These are phyloP conservation scores for Penicillium sp. DNA, from an alignment of 2,329 filamentous ascomycete genomes.

Conservation along the genomic window DNA sequence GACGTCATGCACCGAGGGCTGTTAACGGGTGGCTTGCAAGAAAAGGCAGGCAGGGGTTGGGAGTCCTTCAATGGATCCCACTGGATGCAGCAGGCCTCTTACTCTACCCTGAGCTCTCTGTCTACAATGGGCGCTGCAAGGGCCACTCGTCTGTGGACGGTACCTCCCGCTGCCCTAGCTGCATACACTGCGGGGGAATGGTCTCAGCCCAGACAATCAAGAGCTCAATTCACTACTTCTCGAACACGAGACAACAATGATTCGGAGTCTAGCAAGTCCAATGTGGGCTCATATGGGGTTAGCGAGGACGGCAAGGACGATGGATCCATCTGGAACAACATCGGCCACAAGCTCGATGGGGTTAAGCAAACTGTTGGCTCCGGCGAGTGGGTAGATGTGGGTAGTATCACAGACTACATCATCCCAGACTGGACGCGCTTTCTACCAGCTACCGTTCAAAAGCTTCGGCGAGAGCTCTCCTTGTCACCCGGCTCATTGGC, in stretches of 20 bases:
- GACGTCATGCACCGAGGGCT: slow-evolving; percentile 26
- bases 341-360: slow-evolving; percentile 50
- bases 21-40: slow-evolving; percentile 3
- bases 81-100: slow-evolving; percentile 24
- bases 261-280: slow-evolving; percentile 8
- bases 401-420: slow-evolving; percentile 65
- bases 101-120: slow-evolving; percentile 17
- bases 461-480: slow-evolving; percentile 83
- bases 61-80: slow-evolving; percentile 14
- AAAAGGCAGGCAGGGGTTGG: slow-evolving; percentile 13
- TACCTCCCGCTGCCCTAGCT: slow-evolving; percentile 34
- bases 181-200: slow-evolving; percentile 29
- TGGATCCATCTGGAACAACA: slow-evolving; percentile 46
- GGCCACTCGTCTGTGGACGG: slow-evolving; percentile 35
- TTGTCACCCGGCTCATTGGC: slow-evolving; percentile 84
- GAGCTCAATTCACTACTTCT: slow-evolving; percentile 25
- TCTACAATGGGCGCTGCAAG: slow-evolving; percentile 37
- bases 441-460: slow-evolving; percentile 73
- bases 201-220: slow-evolving; percentile 26
- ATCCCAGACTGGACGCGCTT: slow-evolving; percentile 78
- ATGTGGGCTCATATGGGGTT: slow-evolving; percentile 1
- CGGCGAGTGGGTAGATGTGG: slow-evolving; percentile 46
- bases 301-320: slow-evolving; percentile 23
- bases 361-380: slow-evolving; percentile 42
- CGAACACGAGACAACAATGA: slow-evolving; percentile 13